These are phyloP conservation scores for Fraxinus nigra DNA, from an alignment of 305 asterid genomes.

Conservation along the genomic window DNA sequence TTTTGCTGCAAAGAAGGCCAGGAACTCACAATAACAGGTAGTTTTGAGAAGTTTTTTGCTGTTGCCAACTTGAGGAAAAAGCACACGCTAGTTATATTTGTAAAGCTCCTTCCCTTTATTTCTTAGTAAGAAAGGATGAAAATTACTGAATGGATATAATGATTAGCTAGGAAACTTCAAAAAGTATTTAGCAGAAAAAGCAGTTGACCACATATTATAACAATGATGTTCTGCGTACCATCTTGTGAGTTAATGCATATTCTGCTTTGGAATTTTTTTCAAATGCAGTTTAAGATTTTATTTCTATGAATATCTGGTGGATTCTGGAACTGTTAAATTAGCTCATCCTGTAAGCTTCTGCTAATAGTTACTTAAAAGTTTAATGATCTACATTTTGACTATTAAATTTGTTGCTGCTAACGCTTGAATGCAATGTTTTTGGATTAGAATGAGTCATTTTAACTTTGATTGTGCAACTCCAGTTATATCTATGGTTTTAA, in stretches of 20 bases:
- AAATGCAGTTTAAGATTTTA: background rate
- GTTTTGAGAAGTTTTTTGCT: background rate
- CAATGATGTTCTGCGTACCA: background rate
- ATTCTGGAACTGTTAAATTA: background rate
- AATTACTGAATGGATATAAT: background rate
- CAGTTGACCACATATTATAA: background rate
- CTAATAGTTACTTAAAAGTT: background rate
- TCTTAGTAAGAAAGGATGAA: background rate
- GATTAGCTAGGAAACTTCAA: background rate
- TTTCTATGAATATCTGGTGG: background rate
- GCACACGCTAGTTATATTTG: constrained; percentile 7
- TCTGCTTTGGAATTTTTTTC: background rate
- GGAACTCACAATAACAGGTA: constrained; percentile 46
- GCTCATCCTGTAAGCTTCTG: background rate
- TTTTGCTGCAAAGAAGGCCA: constrained; percentile 80
- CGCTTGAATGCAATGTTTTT: too few species aligned
- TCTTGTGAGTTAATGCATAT: background rate
- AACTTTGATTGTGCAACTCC: too few species aligned
- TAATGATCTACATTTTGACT: background rate
- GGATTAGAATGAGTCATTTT: too few species aligned
- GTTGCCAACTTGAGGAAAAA: background rate
- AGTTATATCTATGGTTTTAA: background rate
- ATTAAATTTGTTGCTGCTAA: too few species aligned
- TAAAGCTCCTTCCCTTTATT: background rate
- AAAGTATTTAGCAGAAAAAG: background rate